Evolutionary conservation across 768 basidiomycete species (phyloP).

Genomic region (Mycena olivaceomarginata): DNA sequence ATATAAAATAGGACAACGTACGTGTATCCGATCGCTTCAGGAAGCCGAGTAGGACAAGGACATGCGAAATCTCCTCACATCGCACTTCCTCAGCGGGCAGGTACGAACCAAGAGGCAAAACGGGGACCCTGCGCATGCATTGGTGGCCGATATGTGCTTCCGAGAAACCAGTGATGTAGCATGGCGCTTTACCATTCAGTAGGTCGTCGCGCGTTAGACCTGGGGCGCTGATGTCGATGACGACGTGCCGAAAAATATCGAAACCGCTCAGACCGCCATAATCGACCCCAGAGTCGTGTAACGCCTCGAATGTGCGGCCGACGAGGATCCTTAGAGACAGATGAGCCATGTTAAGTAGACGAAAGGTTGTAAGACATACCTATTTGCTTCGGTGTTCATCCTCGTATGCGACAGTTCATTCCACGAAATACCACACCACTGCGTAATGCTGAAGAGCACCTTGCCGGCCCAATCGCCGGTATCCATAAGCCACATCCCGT

Average conservation of each 20-base stretch:
- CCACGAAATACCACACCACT: conserved; percentile 25
- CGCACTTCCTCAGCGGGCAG: background rate
- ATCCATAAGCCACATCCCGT: conserved; percentile 32
- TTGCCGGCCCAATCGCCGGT: conserved; percentile 28
- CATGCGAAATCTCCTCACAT: background rate
- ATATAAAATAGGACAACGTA: background rate
- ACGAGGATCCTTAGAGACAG: conserved; percentile 8
- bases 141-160: conserved; percentile 1
- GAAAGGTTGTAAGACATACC: background rate
- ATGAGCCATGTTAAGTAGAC: background rate
- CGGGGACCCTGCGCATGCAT: conserved; percentile 24
- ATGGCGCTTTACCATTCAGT: background rate
- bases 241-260: background rate
- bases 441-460: conserved; percentile 27
- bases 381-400: conserved; percentile 6
- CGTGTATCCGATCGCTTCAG: background rate
- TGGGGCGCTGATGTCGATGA: conserved; percentile 17
- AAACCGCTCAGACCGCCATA: background rate
- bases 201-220: background rate
- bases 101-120: conserved; percentile 3
- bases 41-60: background rate
- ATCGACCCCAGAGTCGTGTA: conserved; percentile 12
- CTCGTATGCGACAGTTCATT: background rate
- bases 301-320: conserved; percentile 7
- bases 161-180: conserved; percentile 31